phyloP scores from a whole-genome alignment of 2,329 filamentous ascomycete genomes.

The Fusarium transvaalense region DNA sequence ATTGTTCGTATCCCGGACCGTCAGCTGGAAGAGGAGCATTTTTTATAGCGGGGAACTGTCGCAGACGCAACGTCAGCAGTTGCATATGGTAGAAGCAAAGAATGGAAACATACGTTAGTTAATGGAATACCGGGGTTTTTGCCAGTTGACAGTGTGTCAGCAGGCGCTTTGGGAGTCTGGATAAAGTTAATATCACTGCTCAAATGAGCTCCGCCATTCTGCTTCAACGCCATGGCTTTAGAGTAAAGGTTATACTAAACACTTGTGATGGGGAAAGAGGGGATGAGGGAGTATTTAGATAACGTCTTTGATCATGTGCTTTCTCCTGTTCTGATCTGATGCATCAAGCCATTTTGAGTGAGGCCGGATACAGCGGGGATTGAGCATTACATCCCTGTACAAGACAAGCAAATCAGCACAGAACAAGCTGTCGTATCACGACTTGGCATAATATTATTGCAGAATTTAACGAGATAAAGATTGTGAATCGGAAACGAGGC shows the following conservation, averaged over 20 bases:
- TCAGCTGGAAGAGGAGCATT: constrained; percentile 93
- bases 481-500: neutral
- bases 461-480: too few species aligned
- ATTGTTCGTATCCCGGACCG: constrained; percentile 81
- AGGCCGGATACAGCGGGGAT: constrained; percentile 33
- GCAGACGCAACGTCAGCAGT: neutral
- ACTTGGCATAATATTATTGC: neutral
- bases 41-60: constrained; percentile 85
- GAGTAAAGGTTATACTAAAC: neutral
- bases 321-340: constrained; percentile 6
- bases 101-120: constrained; percentile 32
- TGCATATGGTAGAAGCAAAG: too few species aligned
- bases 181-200: constrained; percentile 43
- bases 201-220: constrained; percentile 41
- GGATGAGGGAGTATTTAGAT: neutral
- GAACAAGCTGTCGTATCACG: neutral
- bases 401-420: neutral
- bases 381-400: constrained; percentile 18
- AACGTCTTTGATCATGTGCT: neutral
- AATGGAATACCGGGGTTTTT: constrained; percentile 35
- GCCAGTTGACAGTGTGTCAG: constrained; percentile 33
- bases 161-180: constrained; percentile 33
- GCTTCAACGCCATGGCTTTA: constrained; percentile 33
- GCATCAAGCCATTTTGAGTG: constrained; percentile 35
- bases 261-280: neutral